These are phyloP conservation scores for Penicillium soppii DNA, from an alignment of 495 filamentous ascomycete genomes.

Conservation along the genomic window DNA sequence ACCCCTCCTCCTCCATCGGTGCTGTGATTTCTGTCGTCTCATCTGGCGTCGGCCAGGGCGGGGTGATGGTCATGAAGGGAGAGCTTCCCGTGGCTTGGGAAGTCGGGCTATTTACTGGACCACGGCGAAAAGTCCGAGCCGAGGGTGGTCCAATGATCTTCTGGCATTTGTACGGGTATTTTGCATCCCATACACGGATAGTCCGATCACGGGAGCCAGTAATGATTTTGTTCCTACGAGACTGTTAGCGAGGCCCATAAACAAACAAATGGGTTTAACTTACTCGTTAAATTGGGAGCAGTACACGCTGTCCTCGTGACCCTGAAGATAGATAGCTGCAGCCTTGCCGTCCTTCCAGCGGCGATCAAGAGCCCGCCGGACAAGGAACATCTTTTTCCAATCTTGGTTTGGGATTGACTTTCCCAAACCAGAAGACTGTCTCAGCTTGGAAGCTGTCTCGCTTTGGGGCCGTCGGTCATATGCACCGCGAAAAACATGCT, in stretches of 20 bases:
- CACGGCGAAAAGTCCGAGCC: slow-evolving; percentile 21
- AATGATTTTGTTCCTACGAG: slow-evolving; percentile 78
- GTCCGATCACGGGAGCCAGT: slow-evolving; percentile 95
- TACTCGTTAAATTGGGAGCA: slow-evolving; percentile 98
- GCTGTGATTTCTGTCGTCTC: slow-evolving; percentile 29
- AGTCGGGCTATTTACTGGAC: slow-evolving; percentile 36
- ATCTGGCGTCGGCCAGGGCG: slow-evolving; percentile 34
- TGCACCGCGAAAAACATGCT: slow-evolving; percentile 68
- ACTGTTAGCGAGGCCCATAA: slow-evolving; percentile 1
- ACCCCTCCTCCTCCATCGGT: slow-evolving; percentile 27
- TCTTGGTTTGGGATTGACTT: slow-evolving; percentile 56
- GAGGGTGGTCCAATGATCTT: slow-evolving; percentile 68
- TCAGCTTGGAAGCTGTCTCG: slow-evolving; percentile 45
- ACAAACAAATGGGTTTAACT: slow-evolving; percentile 24
- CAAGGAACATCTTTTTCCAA: slow-evolving; percentile 85
- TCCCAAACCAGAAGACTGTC: slow-evolving; percentile 48
- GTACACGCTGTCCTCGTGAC: slow-evolving; percentile 93
- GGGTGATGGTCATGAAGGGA: slow-evolving; percentile 47
- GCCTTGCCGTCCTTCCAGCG: slow-evolving; percentile 79
- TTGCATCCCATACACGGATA: slow-evolving; percentile 92
- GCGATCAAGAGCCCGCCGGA: slow-evolving; percentile 68
- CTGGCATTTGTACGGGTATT: slow-evolving; percentile 71
- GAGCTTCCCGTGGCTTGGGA: slow-evolving; percentile 40
- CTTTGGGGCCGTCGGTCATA: slow-evolving; percentile 47
- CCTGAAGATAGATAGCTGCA: slow-evolving; percentile 82